Conservation (phyloP, 441 rosid species). For the Erodium trifolium region DNA sequence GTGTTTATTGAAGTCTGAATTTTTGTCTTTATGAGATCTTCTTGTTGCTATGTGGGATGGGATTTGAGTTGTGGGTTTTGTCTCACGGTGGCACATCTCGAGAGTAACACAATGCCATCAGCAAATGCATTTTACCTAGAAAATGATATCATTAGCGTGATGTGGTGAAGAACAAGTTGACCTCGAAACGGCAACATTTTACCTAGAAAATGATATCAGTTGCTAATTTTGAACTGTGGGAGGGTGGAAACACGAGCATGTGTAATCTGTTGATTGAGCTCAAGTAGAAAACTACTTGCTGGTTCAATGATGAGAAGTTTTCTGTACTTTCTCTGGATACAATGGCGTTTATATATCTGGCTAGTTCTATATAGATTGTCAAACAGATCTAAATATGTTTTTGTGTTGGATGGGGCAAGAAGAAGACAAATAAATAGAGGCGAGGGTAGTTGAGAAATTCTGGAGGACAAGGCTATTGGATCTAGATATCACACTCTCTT, state of each 20-base stretch:
- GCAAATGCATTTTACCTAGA: no score
- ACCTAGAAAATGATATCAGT: neutral
- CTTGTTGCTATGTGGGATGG: no score
- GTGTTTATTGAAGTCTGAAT: neutral
- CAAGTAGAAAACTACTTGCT: neutral
- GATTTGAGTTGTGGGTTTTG: no score
- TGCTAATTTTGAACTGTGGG: neutral
- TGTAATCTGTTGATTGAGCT: neutral
- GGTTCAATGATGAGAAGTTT: slow-evolving; percentile 1
- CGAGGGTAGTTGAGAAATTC: neutral
- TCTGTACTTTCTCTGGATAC: neutral
- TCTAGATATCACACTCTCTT: neutral
- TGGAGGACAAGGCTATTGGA: neutral
- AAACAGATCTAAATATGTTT: neutral
- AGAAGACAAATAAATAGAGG: neutral
- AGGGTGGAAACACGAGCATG: neutral
- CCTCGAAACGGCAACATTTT: neutral
- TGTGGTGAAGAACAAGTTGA: no score
- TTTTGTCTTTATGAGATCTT: no score
- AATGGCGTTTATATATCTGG: neutral
- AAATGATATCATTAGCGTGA: no score
- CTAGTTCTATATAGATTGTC: neutral
- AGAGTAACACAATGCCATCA: no score
- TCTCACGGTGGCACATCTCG: no score
- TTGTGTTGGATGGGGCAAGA: neutral